phyloP scores from a whole-genome alignment of 202 grass and related monocot species.

The Musa balbisiana region DNA sequence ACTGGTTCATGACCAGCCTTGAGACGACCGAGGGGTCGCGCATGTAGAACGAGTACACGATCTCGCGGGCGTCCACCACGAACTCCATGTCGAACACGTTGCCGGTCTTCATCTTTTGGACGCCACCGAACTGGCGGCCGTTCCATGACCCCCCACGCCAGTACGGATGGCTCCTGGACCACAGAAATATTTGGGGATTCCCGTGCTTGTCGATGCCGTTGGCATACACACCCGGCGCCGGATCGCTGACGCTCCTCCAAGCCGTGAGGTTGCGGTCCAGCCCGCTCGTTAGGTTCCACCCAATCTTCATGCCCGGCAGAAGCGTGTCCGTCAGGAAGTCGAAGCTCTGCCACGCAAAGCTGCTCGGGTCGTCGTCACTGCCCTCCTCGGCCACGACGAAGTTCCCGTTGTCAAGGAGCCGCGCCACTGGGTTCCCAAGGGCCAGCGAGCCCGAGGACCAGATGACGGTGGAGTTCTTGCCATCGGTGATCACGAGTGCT shows the following conservation, averaged over 20 bases:
- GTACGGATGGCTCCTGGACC: neutral
- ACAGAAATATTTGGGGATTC: constrained; percentile 39
- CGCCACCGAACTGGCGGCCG: constrained; percentile 47
- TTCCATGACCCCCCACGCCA: constrained; percentile 65
- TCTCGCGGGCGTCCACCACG: constrained; percentile 5
- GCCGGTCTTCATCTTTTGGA: constrained; percentile 32
- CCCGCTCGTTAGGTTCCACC: constrained; percentile 26
- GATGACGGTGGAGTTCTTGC: constrained; percentile 12
- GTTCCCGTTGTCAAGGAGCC: constrained; percentile 41
- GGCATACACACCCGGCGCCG: constrained; percentile 33
- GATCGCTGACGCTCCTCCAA: constrained; percentile 46
- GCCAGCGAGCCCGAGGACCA: constrained; percentile 37
- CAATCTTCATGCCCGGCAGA: constrained; percentile 69
- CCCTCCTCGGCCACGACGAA: constrained; percentile 32
- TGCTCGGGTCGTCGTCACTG: neutral
- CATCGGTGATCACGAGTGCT: constrained; percentile 33
- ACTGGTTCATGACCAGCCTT: constrained; percentile 29
- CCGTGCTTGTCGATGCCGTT: constrained; percentile 11
- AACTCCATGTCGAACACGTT: constrained; percentile 4
- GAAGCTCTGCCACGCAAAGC: constrained; percentile 63
- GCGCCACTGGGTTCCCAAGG: constrained; percentile 20
- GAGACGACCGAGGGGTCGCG: constrained; percentile 13
- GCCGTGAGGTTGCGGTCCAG: constrained; percentile 38
- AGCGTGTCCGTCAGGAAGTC: constrained; percentile 66
- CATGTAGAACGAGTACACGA: constrained; percentile 46